phyloP scores from a whole-genome alignment of 768 basidiomycete species.

The Psilocybe cyanescens region DNA sequence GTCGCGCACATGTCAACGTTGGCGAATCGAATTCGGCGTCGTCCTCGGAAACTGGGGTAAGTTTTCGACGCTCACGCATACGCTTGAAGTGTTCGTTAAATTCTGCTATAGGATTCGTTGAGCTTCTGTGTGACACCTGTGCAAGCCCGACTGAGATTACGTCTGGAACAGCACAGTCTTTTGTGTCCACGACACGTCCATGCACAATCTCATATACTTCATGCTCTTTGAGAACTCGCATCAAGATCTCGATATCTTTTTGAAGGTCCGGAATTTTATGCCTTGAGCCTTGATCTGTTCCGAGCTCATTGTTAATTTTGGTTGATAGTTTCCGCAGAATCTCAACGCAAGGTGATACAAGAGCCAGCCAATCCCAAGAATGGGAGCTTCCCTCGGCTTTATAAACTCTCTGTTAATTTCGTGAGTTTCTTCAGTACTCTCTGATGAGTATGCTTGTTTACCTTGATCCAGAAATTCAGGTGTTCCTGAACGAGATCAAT shows the following conservation, averaged over 20 bases:
- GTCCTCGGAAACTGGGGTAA: neutral
- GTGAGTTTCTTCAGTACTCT: neutral
- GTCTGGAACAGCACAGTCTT: constrained; percentile 6
- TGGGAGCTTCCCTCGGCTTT: constrained; percentile 26
- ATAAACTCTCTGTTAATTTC: constrained; percentile 21
- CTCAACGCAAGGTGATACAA: constrained; percentile 28
- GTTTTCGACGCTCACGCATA: neutral
- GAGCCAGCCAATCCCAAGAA: constrained; percentile 32
- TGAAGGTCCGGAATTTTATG: constrained; percentile 22
- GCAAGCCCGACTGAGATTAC: neutral
- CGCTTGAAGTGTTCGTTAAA: neutral
- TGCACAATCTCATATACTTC: constrained; percentile 20
- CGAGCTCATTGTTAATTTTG: constrained; percentile 21
- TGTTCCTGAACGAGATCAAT: constrained; percentile 38
- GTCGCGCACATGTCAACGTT: no score
- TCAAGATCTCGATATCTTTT: constrained; percentile 23
- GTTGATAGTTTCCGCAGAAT: constrained; percentile 22
- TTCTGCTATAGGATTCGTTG: neutral
- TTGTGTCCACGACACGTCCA: constrained; percentile 18
- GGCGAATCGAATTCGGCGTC: no score
- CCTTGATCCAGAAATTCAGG: constrained; percentile 37
- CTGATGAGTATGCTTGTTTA: neutral
- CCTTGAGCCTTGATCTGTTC: constrained; percentile 22
- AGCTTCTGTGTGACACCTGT: neutral
- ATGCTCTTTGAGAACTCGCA: constrained; percentile 26